Percentiles rank a stretch among this genome's conserved stretches.
Evolutionary conservation across 306 rosid species (phyloP).

Genomic region (Comarum palustre): DNA sequence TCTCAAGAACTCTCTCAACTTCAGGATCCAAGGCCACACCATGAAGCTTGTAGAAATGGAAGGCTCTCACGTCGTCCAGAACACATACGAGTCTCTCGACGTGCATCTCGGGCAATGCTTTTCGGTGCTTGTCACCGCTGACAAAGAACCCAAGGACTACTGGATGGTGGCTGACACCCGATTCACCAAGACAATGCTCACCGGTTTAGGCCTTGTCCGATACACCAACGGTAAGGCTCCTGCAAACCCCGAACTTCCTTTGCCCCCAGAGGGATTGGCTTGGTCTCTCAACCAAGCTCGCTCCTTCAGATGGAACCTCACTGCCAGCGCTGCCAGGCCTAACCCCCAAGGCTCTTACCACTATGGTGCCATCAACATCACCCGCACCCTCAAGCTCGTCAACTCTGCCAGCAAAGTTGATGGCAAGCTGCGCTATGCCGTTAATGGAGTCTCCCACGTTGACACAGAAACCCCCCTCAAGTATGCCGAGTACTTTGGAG

Average conservation of each 20-base stretch:
- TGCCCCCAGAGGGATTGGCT: slow-evolving; percentile 55
- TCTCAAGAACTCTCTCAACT: slow-evolving; percentile 50
- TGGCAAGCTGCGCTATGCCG: slow-evolving; percentile 56
- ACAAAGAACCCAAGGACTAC: slow-evolving; percentile 51
- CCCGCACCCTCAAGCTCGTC: slow-evolving; percentile 48
- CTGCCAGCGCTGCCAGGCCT: slow-evolving; percentile 76
- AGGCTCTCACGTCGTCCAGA: slow-evolving; percentile 69
- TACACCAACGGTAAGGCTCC: slow-evolving; percentile 48
- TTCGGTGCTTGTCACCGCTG: slow-evolving; percentile 48
- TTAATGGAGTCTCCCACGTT: slow-evolving; percentile 56
- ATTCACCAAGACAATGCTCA: slow-evolving; percentile 35
- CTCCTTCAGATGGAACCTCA: slow-evolving; percentile 64
- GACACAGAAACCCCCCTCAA: slow-evolving; percentile 47
- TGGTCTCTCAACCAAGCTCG: slow-evolving; percentile 68
- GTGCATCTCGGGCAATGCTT: slow-evolving; percentile 61
- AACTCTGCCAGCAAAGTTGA: slow-evolving; percentile 35
- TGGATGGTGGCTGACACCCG: slow-evolving; percentile 57
- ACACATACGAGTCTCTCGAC: slow-evolving; percentile 52
- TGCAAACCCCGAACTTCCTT: slow-evolving; percentile 38
- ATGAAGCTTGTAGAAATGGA: slow-evolving; percentile 59
- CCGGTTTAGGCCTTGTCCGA: slow-evolving; percentile 39
- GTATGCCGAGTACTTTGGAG: slow-evolving; percentile 53
- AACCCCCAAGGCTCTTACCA: slow-evolving; percentile 74
- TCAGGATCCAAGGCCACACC: slow-evolving; percentile 55
- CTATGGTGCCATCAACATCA: slow-evolving; percentile 54